Conservation (phyloP, 2,329 filamentous ascomycete species). For the Calonectria fujianensis region DNA sequence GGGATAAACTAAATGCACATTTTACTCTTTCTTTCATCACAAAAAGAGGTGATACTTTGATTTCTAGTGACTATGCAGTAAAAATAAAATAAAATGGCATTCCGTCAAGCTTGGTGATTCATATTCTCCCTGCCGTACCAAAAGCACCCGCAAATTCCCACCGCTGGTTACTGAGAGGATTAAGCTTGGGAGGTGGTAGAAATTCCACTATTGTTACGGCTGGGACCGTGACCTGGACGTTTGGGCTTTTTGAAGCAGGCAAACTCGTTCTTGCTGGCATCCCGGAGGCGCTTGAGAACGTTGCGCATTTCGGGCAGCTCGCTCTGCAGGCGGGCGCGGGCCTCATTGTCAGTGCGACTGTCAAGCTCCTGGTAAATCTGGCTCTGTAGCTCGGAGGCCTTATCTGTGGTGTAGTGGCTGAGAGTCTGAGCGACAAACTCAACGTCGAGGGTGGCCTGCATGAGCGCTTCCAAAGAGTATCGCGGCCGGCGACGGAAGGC, state of each 20-base stretch:
- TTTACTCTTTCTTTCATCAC: constrained; percentile 22
- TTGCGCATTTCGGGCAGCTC: constrained; percentile 93
- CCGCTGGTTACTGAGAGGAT: background rate
- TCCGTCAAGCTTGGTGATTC: background rate
- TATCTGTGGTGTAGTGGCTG: constrained; percentile 90
- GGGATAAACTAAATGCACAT: constrained; percentile 18
- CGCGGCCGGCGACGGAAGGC: constrained; percentile 81
- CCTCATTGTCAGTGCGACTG: constrained; percentile 90
- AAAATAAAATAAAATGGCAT: constrained; percentile 5
- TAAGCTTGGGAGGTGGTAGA: constrained; percentile 45
- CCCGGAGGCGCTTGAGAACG: constrained; percentile 88
- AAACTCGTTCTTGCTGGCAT: constrained; percentile 90
- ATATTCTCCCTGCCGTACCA: constrained; percentile 23
- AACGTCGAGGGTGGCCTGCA: constrained; percentile 98
- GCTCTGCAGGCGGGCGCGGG: constrained; percentile 85
- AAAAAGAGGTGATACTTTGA: constrained; percentile 30
- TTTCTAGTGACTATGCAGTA: constrained; percentile 23
- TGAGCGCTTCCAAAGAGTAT: constrained; percentile 87
- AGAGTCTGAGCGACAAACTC: constrained; percentile 98
- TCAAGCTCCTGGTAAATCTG: constrained; percentile 96
- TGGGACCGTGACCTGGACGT: constrained; percentile 60
- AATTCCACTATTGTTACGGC: constrained; percentile 59
- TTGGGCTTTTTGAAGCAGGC: constrained; percentile 85
- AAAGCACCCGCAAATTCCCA: background rate
- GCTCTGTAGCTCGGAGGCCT: constrained; percentile 86